Conservation (phyloP, 768 basidiomycete genomes). For the Leccinum boreale region DNA sequence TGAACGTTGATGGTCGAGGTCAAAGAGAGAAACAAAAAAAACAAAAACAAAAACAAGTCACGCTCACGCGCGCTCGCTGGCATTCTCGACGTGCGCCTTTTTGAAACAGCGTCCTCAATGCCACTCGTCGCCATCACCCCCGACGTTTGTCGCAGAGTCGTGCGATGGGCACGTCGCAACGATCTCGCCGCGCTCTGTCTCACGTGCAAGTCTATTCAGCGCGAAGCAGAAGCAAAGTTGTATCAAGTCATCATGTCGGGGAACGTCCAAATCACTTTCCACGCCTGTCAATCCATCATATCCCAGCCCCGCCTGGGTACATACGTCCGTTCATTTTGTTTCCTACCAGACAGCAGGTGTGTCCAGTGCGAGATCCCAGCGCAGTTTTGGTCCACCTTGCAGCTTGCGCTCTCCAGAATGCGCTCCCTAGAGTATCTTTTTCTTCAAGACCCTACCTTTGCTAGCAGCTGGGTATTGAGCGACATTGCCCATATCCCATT, state of each 20-base stretch:
- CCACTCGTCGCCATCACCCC: slow-evolving; percentile 31
- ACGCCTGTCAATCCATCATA: slow-evolving; percentile 39
- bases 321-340: slow-evolving; percentile 42
- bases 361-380: slow-evolving; percentile 20
- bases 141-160: slow-evolving; percentile 43
- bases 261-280: slow-evolving; percentile 34
- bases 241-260: slow-evolving; percentile 42
- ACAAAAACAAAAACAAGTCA: background rate
- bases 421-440: slow-evolving; percentile 42
- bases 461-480: slow-evolving; percentile 47
- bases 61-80: background rate
- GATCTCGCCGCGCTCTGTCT: slow-evolving; percentile 45
- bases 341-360: slow-evolving; percentile 35
- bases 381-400: slow-evolving; percentile 45
- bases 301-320: slow-evolving; percentile 35
- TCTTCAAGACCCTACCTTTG: slow-evolving; percentile 37
- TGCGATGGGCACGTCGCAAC: slow-evolving; percentile 30
- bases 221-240: slow-evolving; percentile 44
- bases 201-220: slow-evolving; percentile 46
- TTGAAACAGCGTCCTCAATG: slow-evolving; percentile 9
- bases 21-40: slow-evolving; percentile 1
- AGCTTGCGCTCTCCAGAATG: slow-evolving; percentile 42
- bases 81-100: background rate
- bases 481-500: slow-evolving; percentile 38
- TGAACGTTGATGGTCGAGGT: slow-evolving; percentile 1